These are phyloP conservation scores for Cupressus sempervirens DNA, from an alignment of 75 land plant species.

Conservation along the genomic window DNA sequence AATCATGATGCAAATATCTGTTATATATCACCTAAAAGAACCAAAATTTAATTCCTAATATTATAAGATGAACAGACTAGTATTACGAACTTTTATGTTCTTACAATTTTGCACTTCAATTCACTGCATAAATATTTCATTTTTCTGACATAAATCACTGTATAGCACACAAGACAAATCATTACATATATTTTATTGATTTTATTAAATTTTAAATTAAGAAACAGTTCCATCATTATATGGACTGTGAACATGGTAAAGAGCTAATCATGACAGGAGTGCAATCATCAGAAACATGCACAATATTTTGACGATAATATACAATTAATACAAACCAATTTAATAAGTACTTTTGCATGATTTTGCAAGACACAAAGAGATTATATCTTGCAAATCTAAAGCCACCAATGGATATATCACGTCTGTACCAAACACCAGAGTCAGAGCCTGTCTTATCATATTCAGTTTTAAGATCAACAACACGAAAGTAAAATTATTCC, in stretches of 20 bases:
- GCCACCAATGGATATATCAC: not conserved
- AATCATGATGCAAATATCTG: not conserved
- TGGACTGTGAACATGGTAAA: not conserved
- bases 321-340: not conserved
- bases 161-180: not conserved
- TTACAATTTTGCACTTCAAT: not conserved
- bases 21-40: not conserved
- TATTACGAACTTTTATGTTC: not conserved
- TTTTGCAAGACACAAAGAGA: not conserved
- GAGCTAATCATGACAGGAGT: not conserved
- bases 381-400: not conserved
- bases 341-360: not conserved
- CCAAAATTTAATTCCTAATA: not conserved
- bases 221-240: not conserved
- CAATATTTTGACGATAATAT: not conserved
- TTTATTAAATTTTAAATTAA: not conserved
- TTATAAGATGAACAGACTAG: not conserved
- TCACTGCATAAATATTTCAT: not conserved
- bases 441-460: not conserved
- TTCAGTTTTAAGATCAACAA: not conserved
- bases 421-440: not conserved
- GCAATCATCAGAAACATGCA: not conserved
- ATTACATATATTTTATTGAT: not conserved
- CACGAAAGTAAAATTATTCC: not conserved
- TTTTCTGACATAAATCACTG: not conserved